phyloP scores from a whole-genome alignment of 2,329 filamentous ascomycete genomes.

The Talaromyces marneffei region DNA sequence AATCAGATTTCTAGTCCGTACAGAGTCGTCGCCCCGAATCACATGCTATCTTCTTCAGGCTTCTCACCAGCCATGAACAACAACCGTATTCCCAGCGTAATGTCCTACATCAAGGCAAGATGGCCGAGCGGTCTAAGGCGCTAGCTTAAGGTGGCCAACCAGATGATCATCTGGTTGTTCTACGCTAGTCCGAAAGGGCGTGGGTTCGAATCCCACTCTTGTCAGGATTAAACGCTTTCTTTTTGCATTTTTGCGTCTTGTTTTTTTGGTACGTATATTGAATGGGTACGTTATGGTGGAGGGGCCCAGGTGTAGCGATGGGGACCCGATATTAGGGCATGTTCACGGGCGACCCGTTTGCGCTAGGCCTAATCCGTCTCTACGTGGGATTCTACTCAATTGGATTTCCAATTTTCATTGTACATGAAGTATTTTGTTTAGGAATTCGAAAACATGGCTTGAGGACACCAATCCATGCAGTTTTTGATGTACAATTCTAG shows the following conservation, averaged over 20 bases:
- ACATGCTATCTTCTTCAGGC: not conserved
- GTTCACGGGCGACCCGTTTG: not conserved
- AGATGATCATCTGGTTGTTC: not conserved
- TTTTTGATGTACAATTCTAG: not conserved
- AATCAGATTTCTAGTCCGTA: no score
- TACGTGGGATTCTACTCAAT: not conserved
- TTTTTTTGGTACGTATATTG: not conserved
- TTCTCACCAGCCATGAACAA: no score
- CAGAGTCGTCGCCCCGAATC: not conserved
- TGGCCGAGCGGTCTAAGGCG: not conserved
- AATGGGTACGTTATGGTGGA: not conserved
- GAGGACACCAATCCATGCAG: not conserved
- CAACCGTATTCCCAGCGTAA: not conserved
- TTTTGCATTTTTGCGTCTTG: not conserved
- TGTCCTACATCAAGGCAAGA: not conserved
- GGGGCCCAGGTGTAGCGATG: not conserved
- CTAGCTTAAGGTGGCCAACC: not conserved
- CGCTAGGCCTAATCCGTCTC: not conserved
- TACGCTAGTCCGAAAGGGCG: not conserved
- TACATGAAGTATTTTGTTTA: not conserved
- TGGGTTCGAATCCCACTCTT: not conserved
- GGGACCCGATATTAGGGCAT: not conserved
- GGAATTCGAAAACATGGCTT: not conserved
- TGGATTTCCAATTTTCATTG: not conserved
- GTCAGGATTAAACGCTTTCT: not conserved